phyloP scores from a whole-genome alignment of 345 rosid species.

The Carallia brachiata region DNA sequence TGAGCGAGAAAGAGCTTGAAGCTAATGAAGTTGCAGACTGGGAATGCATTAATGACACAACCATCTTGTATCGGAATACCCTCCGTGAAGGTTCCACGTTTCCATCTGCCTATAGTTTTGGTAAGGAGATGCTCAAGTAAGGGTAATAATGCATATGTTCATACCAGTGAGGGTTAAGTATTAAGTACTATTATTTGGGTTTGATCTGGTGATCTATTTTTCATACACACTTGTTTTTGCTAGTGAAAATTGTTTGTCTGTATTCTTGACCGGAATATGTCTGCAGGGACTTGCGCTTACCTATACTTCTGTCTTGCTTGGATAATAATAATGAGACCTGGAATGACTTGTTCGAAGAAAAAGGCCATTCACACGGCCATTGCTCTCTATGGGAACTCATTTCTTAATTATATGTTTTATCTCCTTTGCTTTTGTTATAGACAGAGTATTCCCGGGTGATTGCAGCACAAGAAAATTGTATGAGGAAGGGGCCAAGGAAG shows the following conservation, averaged over 20 bases:
- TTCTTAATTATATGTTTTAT: slow-evolving; percentile 1
- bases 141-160: background rate
- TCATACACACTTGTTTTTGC: background rate
- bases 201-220: slow-evolving; percentile 1
- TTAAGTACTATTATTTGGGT: background rate
- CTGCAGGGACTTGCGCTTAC: background rate
- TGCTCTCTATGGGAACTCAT: background rate
- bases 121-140: slow-evolving; percentile 37
- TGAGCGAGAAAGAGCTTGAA: slow-evolving; percentile 76
- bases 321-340: background rate
- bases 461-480: slow-evolving; percentile 74
- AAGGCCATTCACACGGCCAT: background rate
- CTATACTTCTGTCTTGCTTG: background rate
- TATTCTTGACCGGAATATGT: background rate
- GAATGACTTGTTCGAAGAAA: background rate
- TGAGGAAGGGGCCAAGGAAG: slow-evolving; percentile 76
- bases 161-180: background rate
- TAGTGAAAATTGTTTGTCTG: background rate
- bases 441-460: slow-evolving; percentile 91
- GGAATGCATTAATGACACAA: slow-evolving; percentile 91
- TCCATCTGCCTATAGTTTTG: slow-evolving; percentile 88
- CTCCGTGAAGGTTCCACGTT: slow-evolving; percentile 93
- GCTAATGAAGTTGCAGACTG: slow-evolving; percentile 82
- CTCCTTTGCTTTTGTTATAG: slow-evolving; percentile 35
- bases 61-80: slow-evolving; percentile 84